Conservation (phyloP, 2,329 filamentous ascomycete species). For the Fusarium anthophilum region DNA sequence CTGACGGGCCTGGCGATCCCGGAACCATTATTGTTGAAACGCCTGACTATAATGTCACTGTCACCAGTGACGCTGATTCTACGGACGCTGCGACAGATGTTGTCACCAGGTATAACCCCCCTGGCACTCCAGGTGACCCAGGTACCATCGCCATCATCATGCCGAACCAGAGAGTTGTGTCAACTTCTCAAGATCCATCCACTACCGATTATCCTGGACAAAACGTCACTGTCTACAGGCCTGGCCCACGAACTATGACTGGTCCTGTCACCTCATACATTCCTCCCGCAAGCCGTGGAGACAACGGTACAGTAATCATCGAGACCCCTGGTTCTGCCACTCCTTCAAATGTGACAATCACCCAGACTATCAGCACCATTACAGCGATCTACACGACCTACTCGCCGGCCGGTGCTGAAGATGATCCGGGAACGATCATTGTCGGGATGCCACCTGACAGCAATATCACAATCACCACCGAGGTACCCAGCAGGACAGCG, state of each 20-base stretch:
- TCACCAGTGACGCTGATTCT: neutral
- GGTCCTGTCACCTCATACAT: slow-evolving; percentile 22
- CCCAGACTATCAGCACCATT: slow-evolving; percentile 22
- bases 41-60: slow-evolving; percentile 13
- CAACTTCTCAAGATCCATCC: neutral
- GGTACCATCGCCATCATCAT: slow-evolving; percentile 23
- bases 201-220: neutral
- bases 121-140: slow-evolving; percentile 15
- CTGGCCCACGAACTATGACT: slow-evolving; percentile 20
- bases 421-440: slow-evolving; percentile 25
- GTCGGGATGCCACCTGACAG: slow-evolving; percentile 11
- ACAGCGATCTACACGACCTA: slow-evolving; percentile 28
- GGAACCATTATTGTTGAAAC: slow-evolving; percentile 22
- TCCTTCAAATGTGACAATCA: slow-evolving; percentile 14
- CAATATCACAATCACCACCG: slow-evolving; percentile 16
- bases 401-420: neutral
- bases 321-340: slow-evolving; percentile 20
- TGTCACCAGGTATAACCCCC: slow-evolving; percentile 13
- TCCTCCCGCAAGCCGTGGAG: slow-evolving; percentile 7
- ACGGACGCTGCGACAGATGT: neutral
- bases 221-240: slow-evolving; percentile 20
- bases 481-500: neutral
- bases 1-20: slow-evolving; percentile 11
- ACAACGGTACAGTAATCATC: slow-evolving; percentile 20
- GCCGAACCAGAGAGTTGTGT: slow-evolving; percentile 5